Conservation (phyloP, 1,139 yeast genomes). For the Yamadazyma taylorii region DNA sequence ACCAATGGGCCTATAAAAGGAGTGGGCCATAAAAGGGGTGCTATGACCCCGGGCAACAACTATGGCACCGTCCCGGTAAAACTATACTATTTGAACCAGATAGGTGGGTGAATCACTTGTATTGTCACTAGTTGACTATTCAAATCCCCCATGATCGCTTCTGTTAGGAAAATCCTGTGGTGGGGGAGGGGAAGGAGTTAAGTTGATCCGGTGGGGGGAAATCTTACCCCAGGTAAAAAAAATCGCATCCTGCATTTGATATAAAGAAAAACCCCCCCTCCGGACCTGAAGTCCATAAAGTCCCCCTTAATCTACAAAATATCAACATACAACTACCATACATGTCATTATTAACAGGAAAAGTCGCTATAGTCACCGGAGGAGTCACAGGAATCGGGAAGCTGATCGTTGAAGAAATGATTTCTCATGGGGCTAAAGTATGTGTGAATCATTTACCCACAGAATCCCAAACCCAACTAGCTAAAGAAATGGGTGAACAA, state of each 20-base stretch:
- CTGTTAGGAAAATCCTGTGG: not conserved
- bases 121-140: too few relatives aligned
- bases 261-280: not conserved
- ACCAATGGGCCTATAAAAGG: too few relatives aligned
- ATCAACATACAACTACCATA: too few relatives aligned
- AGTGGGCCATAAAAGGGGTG: too few relatives aligned
- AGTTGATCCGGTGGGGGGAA: not conserved
- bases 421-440: slow-evolving; percentile 21
- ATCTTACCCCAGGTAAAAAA: too few relatives aligned
- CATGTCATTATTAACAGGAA: slow-evolving; percentile 13
- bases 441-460: slow-evolving; percentile 24
- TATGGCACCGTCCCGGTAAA: too few relatives aligned
- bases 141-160: too few relatives aligned
- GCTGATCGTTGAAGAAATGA: slow-evolving; percentile 22
- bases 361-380: slow-evolving; percentile 28
- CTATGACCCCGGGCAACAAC: too few relatives aligned
- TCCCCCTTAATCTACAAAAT: too few relatives aligned
- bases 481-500: slow-evolving; percentile 18
- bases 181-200: slow-evolving; percentile 1
- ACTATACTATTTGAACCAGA: too few relatives aligned
- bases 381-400: slow-evolving; percentile 31
- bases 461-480: slow-evolving; percentile 20
- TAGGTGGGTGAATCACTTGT: too few relatives aligned
- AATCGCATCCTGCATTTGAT: not conserved
- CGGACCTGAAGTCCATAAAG: too few relatives aligned